Evolutionary conservation across 768 basidiomycete genomes (phyloP).

Genomic region (Boletus sp.): DNA sequence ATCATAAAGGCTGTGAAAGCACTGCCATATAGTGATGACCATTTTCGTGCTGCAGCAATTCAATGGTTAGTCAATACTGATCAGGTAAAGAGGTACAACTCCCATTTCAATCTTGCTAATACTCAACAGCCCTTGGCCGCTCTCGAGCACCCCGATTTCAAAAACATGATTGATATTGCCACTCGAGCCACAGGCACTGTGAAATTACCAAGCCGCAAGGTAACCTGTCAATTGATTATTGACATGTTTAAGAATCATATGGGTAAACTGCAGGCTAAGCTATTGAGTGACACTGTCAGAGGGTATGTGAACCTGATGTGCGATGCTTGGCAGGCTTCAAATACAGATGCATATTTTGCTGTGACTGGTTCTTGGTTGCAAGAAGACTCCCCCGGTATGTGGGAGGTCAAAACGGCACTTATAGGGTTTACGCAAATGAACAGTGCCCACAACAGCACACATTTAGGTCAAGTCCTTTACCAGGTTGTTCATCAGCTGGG

Average conservation of each 20-base stretch:
- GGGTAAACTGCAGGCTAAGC: neutral
- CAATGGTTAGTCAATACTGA: neutral
- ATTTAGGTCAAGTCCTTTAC: too few species aligned
- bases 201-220: neutral
- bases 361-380: neutral
- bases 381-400: fast-evolving
- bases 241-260: neutral
- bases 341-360: neutral
- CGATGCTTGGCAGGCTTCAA: conserved; percentile 6
- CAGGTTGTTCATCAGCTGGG: too few species aligned
- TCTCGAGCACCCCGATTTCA: neutral
- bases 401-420: conserved; percentile 18
- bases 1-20: too few species aligned
- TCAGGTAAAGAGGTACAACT: too few species aligned
- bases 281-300: too few species aligned
- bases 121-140: too few species aligned
- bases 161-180: neutral
- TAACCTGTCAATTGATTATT: neutral
- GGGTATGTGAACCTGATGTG: conserved; percentile 10
- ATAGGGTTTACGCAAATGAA: conserved; percentile 39
- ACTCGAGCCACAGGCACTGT: neutral
- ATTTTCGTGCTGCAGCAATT: neutral
- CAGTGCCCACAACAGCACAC: too few species aligned
- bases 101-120: too few species aligned
- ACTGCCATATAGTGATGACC: neutral